Evolutionary conservation across 176 grass and related monocot genomes (phyloP).

Genomic region (Zoysia pacifica): DNA sequence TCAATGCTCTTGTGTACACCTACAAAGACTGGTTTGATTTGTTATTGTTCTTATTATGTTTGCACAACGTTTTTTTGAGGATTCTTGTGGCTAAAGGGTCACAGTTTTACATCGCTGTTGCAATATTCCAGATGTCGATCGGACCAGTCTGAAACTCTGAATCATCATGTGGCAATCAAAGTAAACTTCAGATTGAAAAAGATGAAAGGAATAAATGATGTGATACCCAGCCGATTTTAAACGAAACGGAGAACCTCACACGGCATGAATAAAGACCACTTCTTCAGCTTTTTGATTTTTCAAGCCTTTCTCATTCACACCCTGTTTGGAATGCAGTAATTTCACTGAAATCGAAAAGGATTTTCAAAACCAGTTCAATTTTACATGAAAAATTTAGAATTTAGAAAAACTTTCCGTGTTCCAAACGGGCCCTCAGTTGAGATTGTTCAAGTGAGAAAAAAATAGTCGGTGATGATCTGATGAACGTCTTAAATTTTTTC

Average conservation of each 20-base stretch:
- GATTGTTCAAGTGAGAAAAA: neutral
- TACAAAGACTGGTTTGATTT: neutral
- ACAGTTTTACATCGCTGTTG: neutral
- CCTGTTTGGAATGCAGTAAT: too few relatives aligned
- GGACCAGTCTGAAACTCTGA: too few relatives aligned
- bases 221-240: neutral
- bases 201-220: neutral
- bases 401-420: too few relatives aligned
- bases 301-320: too few relatives aligned
- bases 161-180: neutral
- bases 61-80: neutral
- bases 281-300: too few relatives aligned
- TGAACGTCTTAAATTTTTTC: neutral
- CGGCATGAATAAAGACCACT: too few relatives aligned
- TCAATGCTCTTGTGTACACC: constrained; percentile 11
- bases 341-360: too few relatives aligned
- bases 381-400: too few relatives aligned
- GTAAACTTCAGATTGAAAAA: neutral
- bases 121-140: neutral
- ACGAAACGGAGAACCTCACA: neutral
- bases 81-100: neutral
- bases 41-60: neutral
- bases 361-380: too few relatives aligned
- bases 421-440: too few relatives aligned
- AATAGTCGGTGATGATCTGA: neutral